Base-by-base conservation (phyloP, 495 filamentous ascomycete genomes). In the Hypoxylon cercidicola region DNA sequence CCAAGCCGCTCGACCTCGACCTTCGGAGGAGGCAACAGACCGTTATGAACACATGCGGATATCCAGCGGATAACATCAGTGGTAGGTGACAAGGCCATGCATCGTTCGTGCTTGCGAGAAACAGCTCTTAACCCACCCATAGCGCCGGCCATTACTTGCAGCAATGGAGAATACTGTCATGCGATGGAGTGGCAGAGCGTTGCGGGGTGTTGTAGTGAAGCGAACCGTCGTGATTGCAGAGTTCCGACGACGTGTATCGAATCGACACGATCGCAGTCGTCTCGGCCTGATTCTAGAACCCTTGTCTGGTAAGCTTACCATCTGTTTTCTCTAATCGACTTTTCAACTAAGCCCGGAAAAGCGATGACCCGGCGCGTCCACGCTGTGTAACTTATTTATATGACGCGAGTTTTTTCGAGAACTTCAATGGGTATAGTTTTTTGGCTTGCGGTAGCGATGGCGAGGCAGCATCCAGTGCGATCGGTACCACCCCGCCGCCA, bases 361-460 rank as follows among this genome's bases (percentile, higher is more conserved):
- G 71, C 43, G 44, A 51, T 28, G 46, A 69, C 13, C 51, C 52
- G n/a, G 28, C 55, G 13, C 53, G 30, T 0, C 69, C 71, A 2
- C 69, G 51, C 32, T 74, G 71, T 53, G 66, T 74, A 40, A 74
- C 71, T 0, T 70, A 69, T 45, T 52, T 70, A 18, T 74, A 74
- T 39, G 45, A 69, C 23, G 68, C 59, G 2, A 61, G 56, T 50
- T 74, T 68, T 53, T 69, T 55, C 48, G 71, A 74, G 20, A 51
- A 62, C 9, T 60, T 74, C 20, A 18, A 74, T 48, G 69, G 69
- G 11, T 43, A 59, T 18, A 71, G 66, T 41, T 74, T 72, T 54
- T 50, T 74, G 43, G 71, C 65, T 25, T 74, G 71, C 30, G 71
- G 68, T 13, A 23, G 55, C 1, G 54, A 45, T 16, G 30, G 55